Conservation (phyloP, 352 stramenopile species). For the Peronospora destructor region DNA sequence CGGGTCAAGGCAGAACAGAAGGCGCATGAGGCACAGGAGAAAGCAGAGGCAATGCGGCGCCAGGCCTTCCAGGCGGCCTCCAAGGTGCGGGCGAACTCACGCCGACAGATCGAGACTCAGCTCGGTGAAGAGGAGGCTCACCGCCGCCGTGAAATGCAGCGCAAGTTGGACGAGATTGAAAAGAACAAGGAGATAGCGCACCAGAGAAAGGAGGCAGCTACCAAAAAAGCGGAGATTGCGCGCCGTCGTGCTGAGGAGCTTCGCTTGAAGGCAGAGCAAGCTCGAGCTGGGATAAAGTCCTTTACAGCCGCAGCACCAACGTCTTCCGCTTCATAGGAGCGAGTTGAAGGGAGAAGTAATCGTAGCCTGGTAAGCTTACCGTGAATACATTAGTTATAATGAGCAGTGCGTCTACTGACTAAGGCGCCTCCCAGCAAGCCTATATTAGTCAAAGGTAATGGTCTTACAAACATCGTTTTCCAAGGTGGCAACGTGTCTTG, state of each 20-base stretch:
- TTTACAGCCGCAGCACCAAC: slow-evolving; percentile 9
- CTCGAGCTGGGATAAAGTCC: slow-evolving; percentile 29
- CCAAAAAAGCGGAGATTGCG: slow-evolving; percentile 46
- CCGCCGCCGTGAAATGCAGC: slow-evolving; percentile 36
- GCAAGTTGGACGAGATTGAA: slow-evolving; percentile 44
- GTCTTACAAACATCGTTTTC: slow-evolving; percentile 8
- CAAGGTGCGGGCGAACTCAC: slow-evolving; percentile 56
- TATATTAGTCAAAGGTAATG: slow-evolving; percentile 1
- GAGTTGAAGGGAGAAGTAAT: background rate
- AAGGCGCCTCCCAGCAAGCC: slow-evolving; percentile 8
- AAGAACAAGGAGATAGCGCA: slow-evolving; percentile 39
- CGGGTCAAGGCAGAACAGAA: slow-evolving; percentile 65
- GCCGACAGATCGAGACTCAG: slow-evolving; percentile 58
- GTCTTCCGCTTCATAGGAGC: slow-evolving; percentile 13
- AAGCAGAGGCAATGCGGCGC: slow-evolving; percentile 55
- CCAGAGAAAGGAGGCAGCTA: slow-evolving; percentile 37
- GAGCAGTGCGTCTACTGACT: slow-evolving; percentile 17
- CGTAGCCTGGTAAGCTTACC: slow-evolving; percentile 1
- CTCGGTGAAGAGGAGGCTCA: slow-evolving; percentile 52
- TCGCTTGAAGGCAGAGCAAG: slow-evolving; percentile 43
- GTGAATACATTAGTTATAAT: slow-evolving; percentile 24
- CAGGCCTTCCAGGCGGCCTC: slow-evolving; percentile 59
- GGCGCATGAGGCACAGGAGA: slow-evolving; percentile 46
- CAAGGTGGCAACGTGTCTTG: slow-evolving; percentile 17
- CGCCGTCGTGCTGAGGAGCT: slow-evolving; percentile 52